Evolutionary conservation across 768 basidiomycete genomes (phyloP), one percentile per base, ranked within the genome.

Genomic region (Austroboletus festivus): DNA sequence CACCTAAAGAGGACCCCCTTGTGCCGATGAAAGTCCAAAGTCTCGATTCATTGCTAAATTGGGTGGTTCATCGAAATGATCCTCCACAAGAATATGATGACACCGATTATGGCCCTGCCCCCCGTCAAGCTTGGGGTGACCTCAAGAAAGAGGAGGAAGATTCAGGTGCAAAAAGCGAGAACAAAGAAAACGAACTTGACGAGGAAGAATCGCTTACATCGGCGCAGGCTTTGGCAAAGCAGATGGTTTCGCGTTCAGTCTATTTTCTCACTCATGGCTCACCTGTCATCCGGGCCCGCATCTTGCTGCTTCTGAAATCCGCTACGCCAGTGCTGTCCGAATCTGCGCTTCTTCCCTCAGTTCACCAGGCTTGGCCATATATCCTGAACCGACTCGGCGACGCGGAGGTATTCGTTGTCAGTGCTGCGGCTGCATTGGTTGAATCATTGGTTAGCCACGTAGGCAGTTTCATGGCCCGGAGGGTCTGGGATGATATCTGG

Each of bases 401-500:
- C 59, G 38, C 73, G 0, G 87, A 93, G 61, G 71, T 82, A 0
- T 93, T 82, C 57, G 92, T 98, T 23, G 80, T 93, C 52, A 79
- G 79, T 46, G 86, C 87, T 20, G 85, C 91, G 1, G 83, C 86
- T 1, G 70, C 68, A 4, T 70, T 96, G 38, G 70, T 97, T n/a
- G 86, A 89, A 55, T 69, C 79, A 1, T 73, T 99, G 33, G 79
- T 82, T 0, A 69, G 60, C 31, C 74, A 89, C 55, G 79, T 83
- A 22, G 96, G 94, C 21, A 80, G 79, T 46, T 96, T 90, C 69
- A 94, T 98, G 89, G 78, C 78, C 42, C 74, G 81, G 28, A 75
- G 88, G 46, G 78, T 98, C 26, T 87, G 93, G 81, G 91, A 96
- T 55, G 89, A 97, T 53, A 78, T 93, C 18, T 98, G 95, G 94